Base-by-base conservation (phyloP, 2,329 filamentous ascomycete genomes). In the Fusarium newnesense region DNA sequence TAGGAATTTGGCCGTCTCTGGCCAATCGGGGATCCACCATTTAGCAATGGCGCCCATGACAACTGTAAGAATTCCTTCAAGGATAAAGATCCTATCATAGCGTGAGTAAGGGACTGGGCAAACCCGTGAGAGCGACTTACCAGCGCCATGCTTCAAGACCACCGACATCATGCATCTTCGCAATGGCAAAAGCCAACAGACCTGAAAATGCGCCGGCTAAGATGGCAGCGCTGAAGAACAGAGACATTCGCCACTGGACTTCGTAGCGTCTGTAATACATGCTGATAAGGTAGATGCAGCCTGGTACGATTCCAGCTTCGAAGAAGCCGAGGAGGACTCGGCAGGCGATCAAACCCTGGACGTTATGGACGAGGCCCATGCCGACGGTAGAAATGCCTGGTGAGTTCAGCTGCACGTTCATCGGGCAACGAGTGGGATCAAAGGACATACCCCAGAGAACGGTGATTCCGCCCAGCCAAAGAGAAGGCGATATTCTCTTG, bases 1-100 rank as follows among this genome's bases (percentile, higher is more conserved):
- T n/a, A 97, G 85, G 78, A 97, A 97, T 0, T 75, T 87, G 0
- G 94, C 93, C 26, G 93, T 90, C 73, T 94, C 93, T 0, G 95
- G 95, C 76, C 94, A 97, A 78, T 97, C 94, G 72, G 93, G 87
- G 1, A 97, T 89, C 72, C 91, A 85, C 84, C 90, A 95, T 82
- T 92, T 95, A 2, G 89, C 90, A 2, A 85, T 74, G 5, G 91
- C 66, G 0, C 93, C 94, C 3, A 94, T 85, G 2, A 94, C 3
- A 1, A 94, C 86, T 0, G 93, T 94, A 1, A 86, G 87, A 4
- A 94, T 85, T 1, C 93, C 93, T 81, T 93, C 90, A 7, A 93
- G 86, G 44, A 93, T 89, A 67, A 91, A 91, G 59, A 91, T 90
- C 90, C 88, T 47, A 32, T 32, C 30, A 32, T 11, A 32, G 8